phyloP scores from a whole-genome alignment of 257 asterid genomes.

The Galeopsis tetrahit region DNA sequence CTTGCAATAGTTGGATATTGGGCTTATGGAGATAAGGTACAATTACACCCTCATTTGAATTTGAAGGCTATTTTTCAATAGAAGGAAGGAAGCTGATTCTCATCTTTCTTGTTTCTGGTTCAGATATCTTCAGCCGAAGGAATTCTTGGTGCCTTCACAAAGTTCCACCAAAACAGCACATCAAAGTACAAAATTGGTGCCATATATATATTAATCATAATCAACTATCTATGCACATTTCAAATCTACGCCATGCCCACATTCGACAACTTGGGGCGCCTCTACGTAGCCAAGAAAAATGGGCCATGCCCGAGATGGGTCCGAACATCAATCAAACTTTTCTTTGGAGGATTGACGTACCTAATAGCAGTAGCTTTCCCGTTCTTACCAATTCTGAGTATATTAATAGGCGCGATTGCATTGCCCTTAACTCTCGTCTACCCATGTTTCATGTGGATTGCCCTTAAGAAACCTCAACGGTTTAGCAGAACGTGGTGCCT shows the following conservation, averaged over 20 bases:
- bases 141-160: conserved; percentile 41
- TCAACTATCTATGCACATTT: conserved; percentile 57
- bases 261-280: conserved; percentile 65
- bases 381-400: conserved; percentile 57
- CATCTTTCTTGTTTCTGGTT: neutral
- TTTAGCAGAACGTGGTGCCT: conserved; percentile 51
- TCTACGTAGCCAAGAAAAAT: conserved; percentile 50
- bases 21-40: conserved; percentile 63
- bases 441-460: conserved; percentile 82
- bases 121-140: conserved; percentile 53
- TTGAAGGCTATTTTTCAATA: too few species aligned
- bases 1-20: conserved; percentile 67
- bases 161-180: conserved; percentile 37
- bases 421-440: conserved; percentile 61
- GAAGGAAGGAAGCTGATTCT: neutral
- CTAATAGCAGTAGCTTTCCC: conserved; percentile 65
- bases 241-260: conserved; percentile 73
- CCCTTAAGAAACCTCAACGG: conserved; percentile 51
- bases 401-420: conserved; percentile 54
- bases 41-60: too few species aligned
- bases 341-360: conserved; percentile 62
- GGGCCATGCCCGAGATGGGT: conserved; percentile 64
- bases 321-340: conserved; percentile 44
- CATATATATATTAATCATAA: conserved; percentile 42
- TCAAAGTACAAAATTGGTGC: conserved; percentile 45